Conservation (phyloP, 2,329 filamentous ascomycete genomes). For the Sclerotinia spermophila region DNA sequence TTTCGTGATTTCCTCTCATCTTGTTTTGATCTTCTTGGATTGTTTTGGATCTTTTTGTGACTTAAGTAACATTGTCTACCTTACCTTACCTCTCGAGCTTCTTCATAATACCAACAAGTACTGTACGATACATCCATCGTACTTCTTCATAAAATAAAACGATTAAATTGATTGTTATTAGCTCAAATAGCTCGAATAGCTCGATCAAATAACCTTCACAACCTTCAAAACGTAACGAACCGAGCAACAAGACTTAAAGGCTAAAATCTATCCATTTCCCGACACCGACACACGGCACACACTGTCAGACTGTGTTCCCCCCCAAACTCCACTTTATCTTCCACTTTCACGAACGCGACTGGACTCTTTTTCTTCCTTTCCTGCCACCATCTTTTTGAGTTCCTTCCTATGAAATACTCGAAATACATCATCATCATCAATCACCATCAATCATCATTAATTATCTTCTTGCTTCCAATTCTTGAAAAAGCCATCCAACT, state of each 20-base stretch:
- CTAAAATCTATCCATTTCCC: background rate
- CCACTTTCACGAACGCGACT: slow-evolving; percentile 11
- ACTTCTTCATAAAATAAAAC: background rate
- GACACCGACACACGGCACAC: background rate
- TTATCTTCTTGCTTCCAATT: background rate
- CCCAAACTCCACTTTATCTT: slow-evolving; percentile 4
- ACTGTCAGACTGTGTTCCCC: background rate
- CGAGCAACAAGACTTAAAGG: background rate
- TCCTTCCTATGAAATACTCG: background rate
- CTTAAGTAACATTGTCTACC: background rate
- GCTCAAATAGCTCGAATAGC: background rate
- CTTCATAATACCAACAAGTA: background rate
- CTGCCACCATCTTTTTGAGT: slow-evolving; percentile 1
- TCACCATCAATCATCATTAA: background rate
- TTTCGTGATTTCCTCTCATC: background rate
- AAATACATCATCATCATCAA: background rate
- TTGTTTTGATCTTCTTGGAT: background rate
- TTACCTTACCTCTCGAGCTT: background rate
- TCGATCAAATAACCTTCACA: background rate
- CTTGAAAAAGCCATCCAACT: background rate
- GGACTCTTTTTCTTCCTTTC: slow-evolving; percentile 1
- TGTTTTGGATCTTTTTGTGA: background rate
- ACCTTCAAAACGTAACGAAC: background rate
- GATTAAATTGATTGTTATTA: background rate
- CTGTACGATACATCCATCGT: no score